phyloP scores from a whole-genome alignment of 805 yeast species.

The Ogataea trehaloabstinens region DNA sequence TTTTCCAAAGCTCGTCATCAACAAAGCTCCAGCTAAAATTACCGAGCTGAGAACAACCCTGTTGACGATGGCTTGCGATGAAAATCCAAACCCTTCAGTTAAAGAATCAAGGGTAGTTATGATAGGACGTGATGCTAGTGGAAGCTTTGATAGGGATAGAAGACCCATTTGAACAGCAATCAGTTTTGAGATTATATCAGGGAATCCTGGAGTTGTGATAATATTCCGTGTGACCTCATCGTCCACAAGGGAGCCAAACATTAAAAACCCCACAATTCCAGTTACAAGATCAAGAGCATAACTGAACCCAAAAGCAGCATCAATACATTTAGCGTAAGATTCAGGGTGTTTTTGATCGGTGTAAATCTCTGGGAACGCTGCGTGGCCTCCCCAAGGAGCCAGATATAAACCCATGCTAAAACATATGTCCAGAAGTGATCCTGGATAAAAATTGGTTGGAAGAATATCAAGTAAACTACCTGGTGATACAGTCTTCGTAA shows the following conservation, averaged over 20 bases:
- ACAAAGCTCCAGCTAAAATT: conserved; percentile 58
- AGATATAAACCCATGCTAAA: conserved; percentile 65
- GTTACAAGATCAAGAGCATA: conserved; percentile 58
- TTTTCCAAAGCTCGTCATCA: conserved; percentile 77
- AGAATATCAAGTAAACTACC: conserved; percentile 70
- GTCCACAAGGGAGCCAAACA: conserved; percentile 51
- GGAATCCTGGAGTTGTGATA: conserved; percentile 44
- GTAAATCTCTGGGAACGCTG: conserved; percentile 71
- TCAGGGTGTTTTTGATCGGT: conserved; percentile 69
- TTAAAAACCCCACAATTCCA: conserved; percentile 62
- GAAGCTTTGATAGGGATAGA: conserved; percentile 81
- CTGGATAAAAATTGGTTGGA: conserved; percentile 68
- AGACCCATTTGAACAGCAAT: conserved; percentile 73
- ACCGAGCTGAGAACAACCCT: conserved; percentile 50
- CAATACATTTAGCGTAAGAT: conserved; percentile 52
- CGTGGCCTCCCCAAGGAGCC: conserved; percentile 87
- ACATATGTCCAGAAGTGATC: conserved; percentile 46
- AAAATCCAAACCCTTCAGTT: conserved; percentile 3
- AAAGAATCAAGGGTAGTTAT: conserved; percentile 60
- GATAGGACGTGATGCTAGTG: conserved; percentile 80
- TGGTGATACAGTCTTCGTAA: conserved; percentile 58
- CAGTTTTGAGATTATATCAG: conserved; percentile 43
- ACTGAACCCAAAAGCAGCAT: conserved; percentile 59
- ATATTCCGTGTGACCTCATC: conserved; percentile 54
- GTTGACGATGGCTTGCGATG: conserved; percentile 21